A percentile compares a stretch with the other conserved stretches of the same genome.
These are phyloP conservation scores for Coemansia umbellata DNA, from an alignment of 192 early-diverging fungal genomes.

Conservation along the genomic window DNA sequence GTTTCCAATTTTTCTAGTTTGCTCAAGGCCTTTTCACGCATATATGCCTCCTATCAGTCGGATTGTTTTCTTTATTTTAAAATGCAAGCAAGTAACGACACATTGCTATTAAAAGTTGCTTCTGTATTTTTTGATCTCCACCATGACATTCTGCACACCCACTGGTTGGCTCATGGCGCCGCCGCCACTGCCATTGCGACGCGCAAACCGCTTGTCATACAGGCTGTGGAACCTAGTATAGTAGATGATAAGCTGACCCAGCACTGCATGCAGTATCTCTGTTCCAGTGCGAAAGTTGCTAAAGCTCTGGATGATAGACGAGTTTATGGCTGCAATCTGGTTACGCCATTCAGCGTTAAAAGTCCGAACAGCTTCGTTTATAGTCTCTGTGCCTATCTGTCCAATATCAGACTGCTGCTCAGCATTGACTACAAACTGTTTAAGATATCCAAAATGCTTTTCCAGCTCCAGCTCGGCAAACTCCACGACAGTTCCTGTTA, in stretches of 20 bases:
- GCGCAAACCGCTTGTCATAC: constrained; percentile 69
- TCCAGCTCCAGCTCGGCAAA: constrained; percentile 90
- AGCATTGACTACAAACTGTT: constrained; percentile 70
- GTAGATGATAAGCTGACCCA: constrained; percentile 87
- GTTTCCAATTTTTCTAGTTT: constrained; percentile 3
- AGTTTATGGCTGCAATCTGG: constrained; percentile 73
- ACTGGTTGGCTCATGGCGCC: constrained; percentile 58
- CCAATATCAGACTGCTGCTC: constrained; percentile 62
- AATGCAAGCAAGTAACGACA: neutral
- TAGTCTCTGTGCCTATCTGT: constrained; percentile 46
- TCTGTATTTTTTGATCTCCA: constrained; percentile 91
- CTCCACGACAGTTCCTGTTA: constrained; percentile 54
- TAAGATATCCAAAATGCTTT: constrained; percentile 74
- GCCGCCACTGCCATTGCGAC: constrained; percentile 36
- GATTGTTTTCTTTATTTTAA: constrained; percentile 13
- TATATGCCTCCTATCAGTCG: constrained; percentile 1
- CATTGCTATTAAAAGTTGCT: constrained; percentile 47
- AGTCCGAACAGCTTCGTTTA: constrained; percentile 55
- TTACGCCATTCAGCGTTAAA: constrained; percentile 83
- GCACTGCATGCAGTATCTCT: constrained; percentile 80
- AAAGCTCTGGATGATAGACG: constrained; percentile 85
- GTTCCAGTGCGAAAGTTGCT: constrained; percentile 96
- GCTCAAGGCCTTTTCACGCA: too few species aligned
- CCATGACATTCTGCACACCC: constrained; percentile 89
- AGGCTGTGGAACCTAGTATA: constrained; percentile 85